Evolutionary conservation across 2,329 filamentous ascomycete genomes (phyloP), one percentile per base, ranked within the genome.

Genomic region (Claviceps citrina): DNA sequence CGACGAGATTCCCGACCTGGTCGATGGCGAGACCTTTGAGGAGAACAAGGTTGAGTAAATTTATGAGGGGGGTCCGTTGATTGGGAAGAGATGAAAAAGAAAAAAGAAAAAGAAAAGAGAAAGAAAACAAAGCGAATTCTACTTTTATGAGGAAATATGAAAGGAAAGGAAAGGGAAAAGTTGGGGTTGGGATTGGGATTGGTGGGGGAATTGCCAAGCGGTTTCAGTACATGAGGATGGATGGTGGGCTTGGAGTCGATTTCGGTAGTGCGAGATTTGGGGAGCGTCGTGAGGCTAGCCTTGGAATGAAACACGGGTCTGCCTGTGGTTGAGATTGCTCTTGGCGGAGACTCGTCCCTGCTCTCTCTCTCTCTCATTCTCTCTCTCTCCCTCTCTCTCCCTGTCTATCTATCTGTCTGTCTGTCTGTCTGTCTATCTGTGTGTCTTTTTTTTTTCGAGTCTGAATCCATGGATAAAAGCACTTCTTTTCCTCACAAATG

Each of bases 21-120:
- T 98, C 47, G 85, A 86, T 60, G 91, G 91, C 58, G 85, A 94
- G 75, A 94, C 84, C 76, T 98, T 98, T 59, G 91, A 98, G 75
- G 31, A 33, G 32, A 82, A 78, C 68, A 95, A 95, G 70, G 85
- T 91, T 64, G 86, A 94, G 73, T 94, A 91, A 70, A n/a, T n/a
- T n/a, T n/a, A n/a, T n/a, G n/a, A n/a, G n/a, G n/a, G n/a, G n/a
- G n/a, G n/a, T n/a, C n/a, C n/a, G n/a, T n/a, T n/a, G n/a, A n/a
- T n/a, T n/a, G n/a, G n/a, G n/a, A n/a, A n/a, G n/a, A n/a, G n/a
- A n/a, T n/a, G n/a, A n/a, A n/a, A n/a, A n/a, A n/a, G n/a, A n/a
- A n/a, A n/a, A n/a, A n/a, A n/a, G n/a, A n/a, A n/a, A n/a, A n/a
- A n/a, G n/a, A n/a, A n/a, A n/a, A 16, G 7, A 6, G 7, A 35